phyloP scores from a whole-genome alignment of 495 filamentous ascomycete species.

The Aspergillus indologenus region DNA sequence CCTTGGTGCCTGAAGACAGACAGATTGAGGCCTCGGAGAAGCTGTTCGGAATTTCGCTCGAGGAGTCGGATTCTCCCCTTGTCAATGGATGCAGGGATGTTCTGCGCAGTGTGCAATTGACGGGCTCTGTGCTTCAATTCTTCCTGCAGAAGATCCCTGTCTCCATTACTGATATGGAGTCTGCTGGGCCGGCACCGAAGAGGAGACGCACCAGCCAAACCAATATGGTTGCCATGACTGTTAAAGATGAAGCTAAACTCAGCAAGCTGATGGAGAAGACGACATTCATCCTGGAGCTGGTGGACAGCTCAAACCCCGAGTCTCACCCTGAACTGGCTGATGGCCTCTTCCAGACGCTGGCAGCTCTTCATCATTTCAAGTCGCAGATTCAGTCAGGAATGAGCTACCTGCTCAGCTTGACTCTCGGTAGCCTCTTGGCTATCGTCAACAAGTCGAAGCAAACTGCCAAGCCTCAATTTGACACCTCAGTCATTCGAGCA shows the following conservation, averaged over 20 bases:
- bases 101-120: slow-evolving; percentile 62
- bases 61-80: slow-evolving; percentile 28
- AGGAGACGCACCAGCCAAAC: slow-evolving; percentile 69
- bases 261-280: slow-evolving; percentile 64
- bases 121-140: slow-evolving; percentile 63
- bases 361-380: slow-evolving; percentile 79
- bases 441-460: slow-evolving; percentile 73
- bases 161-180: slow-evolving; percentile 56
- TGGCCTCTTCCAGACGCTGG: slow-evolving; percentile 74
- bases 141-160: slow-evolving; percentile 69
- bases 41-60: slow-evolving; percentile 55
- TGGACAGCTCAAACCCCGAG: slow-evolving; percentile 72
- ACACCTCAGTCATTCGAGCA: slow-evolving; percentile 70
- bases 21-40: slow-evolving; percentile 56
- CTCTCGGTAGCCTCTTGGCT: slow-evolving; percentile 69
- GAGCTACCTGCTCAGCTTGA: slow-evolving; percentile 78
- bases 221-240: slow-evolving; percentile 47
- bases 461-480: slow-evolving; percentile 58
- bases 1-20: slow-evolving; percentile 60
- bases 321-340: slow-evolving; percentile 69
- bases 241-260: slow-evolving; percentile 52
- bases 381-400: slow-evolving; percentile 69
- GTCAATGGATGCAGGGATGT: slow-evolving; percentile 61
- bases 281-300: slow-evolving; percentile 83
- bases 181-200: slow-evolving; percentile 66